These are phyloP conservation scores for Agrocybe praecox DNA, from an alignment of 768 basidiomycete genomes.

Conservation along the genomic window DNA sequence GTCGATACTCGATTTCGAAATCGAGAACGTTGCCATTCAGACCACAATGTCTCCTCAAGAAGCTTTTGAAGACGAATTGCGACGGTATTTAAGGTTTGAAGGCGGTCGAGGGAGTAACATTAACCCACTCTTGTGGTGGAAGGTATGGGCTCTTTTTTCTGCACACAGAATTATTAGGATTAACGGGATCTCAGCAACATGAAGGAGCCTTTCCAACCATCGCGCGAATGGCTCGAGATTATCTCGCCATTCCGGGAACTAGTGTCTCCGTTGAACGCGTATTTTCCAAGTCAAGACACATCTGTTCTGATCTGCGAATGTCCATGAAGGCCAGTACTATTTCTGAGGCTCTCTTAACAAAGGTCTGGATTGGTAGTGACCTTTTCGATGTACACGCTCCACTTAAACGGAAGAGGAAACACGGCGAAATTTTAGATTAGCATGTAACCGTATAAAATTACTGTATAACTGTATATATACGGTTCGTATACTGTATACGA, in stretches of 20 bases:
- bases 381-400: slow-evolving; percentile 8
- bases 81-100: slow-evolving; percentile 18
- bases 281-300: slow-evolving; percentile 32
- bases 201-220: slow-evolving; percentile 22
- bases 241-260: slow-evolving; percentile 31
- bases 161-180: neutral
- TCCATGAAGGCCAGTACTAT: slow-evolving; percentile 31
- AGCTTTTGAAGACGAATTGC: slow-evolving; percentile 20
- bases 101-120: slow-evolving; percentile 11
- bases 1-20: neutral
- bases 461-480: neutral
- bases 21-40: neutral
- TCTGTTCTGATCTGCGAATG: slow-evolving; percentile 26
- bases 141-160: slow-evolving; percentile 20
- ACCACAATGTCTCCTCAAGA: neutral
- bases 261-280: slow-evolving; percentile 28
- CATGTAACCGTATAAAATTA: neutral
- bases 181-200: neutral
- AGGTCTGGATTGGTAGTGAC: slow-evolving; percentile 27
- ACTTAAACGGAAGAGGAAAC: neutral
- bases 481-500: neutral
- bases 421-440: neutral
- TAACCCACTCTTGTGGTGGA: slow-evolving; percentile 31
- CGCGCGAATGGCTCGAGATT: slow-evolving; percentile 29
- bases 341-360: slow-evolving; percentile 24